Conservation (phyloP, 495 filamentous ascomycete species). For the Acidiella bohemica region DNA sequence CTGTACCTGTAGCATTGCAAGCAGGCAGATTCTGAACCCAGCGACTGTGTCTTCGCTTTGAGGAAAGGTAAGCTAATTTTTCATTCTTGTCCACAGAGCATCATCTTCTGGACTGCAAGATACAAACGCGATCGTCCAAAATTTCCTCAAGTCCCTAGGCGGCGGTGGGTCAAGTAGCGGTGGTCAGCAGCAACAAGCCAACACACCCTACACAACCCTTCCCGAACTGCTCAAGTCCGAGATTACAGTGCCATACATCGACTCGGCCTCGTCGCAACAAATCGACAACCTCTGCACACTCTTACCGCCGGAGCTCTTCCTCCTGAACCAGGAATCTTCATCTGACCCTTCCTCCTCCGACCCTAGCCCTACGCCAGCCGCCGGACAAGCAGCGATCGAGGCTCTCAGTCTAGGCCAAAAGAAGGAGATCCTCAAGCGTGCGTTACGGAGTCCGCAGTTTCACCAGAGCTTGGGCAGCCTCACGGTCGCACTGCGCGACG, state of each 20-base stretch:
- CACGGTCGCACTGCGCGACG: slow-evolving; percentile 78
- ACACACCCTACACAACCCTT: slow-evolving; percentile 66
- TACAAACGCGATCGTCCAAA: slow-evolving; percentile 59
- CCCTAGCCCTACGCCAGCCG: slow-evolving; percentile 48
- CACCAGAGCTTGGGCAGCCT: slow-evolving; percentile 70
- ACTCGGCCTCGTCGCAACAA: slow-evolving; percentile 46
- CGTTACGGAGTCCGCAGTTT: slow-evolving; percentile 85
- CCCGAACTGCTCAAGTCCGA: slow-evolving; percentile 69
- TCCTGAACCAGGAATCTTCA: slow-evolving; percentile 51
- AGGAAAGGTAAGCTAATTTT: slow-evolving; percentile 19
- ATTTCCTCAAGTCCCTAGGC: slow-evolving; percentile 75
- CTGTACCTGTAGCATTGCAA: too few relatives aligned
- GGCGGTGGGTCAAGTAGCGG: slow-evolving; percentile 31
- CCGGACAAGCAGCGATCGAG: slow-evolving; percentile 54
- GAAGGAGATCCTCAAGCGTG: slow-evolving; percentile 62
- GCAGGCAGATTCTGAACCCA: neutral
- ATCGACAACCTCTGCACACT: slow-evolving; percentile 63
- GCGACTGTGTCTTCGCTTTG: neutral
- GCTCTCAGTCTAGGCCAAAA: slow-evolving; percentile 69
- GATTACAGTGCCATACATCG: slow-evolving; percentile 62
- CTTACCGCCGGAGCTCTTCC: slow-evolving; percentile 59
- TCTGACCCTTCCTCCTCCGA: slow-evolving; percentile 39
- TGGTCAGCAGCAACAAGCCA: slow-evolving; percentile 33
- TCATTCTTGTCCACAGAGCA: neutral
- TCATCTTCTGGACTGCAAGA: slow-evolving; percentile 25